phyloP scores from a whole-genome alignment of 31 red algal species.

The Pterothamnion heteromorphum region DNA sequence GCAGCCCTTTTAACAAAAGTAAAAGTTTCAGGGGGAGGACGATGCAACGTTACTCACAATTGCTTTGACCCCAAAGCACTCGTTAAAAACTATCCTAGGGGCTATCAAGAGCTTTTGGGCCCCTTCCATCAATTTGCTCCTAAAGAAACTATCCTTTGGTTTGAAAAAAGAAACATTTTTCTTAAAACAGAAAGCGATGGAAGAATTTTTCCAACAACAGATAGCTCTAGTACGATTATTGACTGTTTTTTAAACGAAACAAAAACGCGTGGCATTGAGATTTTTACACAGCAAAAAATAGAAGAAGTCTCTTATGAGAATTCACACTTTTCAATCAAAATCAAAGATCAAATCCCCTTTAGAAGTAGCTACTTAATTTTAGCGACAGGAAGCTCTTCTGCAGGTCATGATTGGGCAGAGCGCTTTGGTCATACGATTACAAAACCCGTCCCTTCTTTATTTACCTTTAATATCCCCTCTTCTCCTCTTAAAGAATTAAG shows the following conservation, averaged over 20 bases:
- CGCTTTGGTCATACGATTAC: slow-evolving; percentile 61
- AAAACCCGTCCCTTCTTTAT: slow-evolving; percentile 70
- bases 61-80: slow-evolving; percentile 38
- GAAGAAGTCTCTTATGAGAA: too few species aligned
- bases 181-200: slow-evolving; percentile 72
- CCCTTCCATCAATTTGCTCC: slow-evolving; percentile 65
- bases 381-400: slow-evolving; percentile 58
- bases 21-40: slow-evolving; percentile 81
- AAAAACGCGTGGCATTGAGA: too few species aligned
- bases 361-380: too few species aligned
- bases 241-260: slow-evolving; percentile 55
- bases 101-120: slow-evolving; percentile 52
- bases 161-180: slow-evolving; percentile 66
- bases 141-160: slow-evolving; percentile 55
- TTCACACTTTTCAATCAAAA: too few species aligned
- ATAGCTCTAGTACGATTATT: slow-evolving; percentile 64
- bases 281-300: too few species aligned
- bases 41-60: slow-evolving; percentile 77
- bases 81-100: slow-evolving; percentile 74
- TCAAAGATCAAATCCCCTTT: too few species aligned
- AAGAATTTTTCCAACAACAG: slow-evolving; percentile 77
- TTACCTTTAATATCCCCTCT: slow-evolving; percentile 73
- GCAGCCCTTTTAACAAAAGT: slow-evolving; percentile 73
- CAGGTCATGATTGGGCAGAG: slow-evolving; percentile 45
- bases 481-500: slow-evolving; percentile 53